Base-by-base conservation (phyloP, 2,329 filamentous ascomycete species). In the Neoscytalidium dimidiatum region DNA sequence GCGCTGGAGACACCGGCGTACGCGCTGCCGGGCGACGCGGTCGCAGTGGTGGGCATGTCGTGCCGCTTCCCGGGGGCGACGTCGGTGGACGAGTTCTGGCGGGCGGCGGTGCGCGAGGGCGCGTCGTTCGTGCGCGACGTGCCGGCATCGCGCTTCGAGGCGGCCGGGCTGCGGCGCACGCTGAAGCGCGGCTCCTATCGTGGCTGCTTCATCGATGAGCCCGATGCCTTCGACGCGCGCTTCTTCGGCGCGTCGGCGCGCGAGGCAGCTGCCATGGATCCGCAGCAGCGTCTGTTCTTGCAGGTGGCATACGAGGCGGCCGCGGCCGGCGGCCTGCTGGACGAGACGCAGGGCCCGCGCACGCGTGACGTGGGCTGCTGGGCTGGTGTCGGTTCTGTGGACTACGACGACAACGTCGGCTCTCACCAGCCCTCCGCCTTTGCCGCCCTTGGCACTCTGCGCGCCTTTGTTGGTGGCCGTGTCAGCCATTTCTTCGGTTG, bases 341-440 rank as follows among this genome's bases (percentile, higher is more conserved):
- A 72, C 28, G 58, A 68, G 13, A 72, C 71, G 0, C 62, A 70
- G 67, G 33, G 67, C 67, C 17, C 66, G n/a, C n/a, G 43, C 3
- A 14, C 66, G n/a, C n/a, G 43, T 2, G 67, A 71, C 21, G 70
- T 77, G 19, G 76, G 75, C 1, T 73, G 71, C 58, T 78, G 71
- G 53, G 68, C 77, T 13, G 76, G 75, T 17, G 70, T 70, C 13
- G 69, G 71, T 11, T 72, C 71, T 8, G 66, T 67, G 5, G 75
- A 78, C 49, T 78, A 78, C 48, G 64, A 68, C 17, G 71, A 73
- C 28, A 73, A 72, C 23, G 67, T 81, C 1, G 66, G 80, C 23
- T 74, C 74, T 1, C 67, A 80, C 0, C 71, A 75, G 31, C 62
- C 66, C 1, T 43, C 66, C 1, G 4, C 79, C 0, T 79, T 75